phyloP scores from a whole-genome alignment of 331 rosid species.

The Phaseolus coccineus region DNA sequence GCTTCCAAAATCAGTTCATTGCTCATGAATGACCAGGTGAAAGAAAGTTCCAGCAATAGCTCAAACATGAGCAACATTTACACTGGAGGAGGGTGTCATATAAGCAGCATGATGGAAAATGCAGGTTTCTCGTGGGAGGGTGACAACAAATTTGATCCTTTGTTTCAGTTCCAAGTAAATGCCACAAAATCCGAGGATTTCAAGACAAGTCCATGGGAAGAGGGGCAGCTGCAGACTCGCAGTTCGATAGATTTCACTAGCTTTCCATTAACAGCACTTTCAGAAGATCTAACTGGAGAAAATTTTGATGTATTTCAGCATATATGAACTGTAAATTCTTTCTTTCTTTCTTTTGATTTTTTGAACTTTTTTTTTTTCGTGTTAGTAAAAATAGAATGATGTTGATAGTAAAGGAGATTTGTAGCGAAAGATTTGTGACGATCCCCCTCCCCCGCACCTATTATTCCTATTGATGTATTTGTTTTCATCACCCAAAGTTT shows the following conservation, averaged over 20 bases:
- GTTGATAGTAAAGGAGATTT: constrained; percentile 75
- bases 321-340: constrained; percentile 74
- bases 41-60: constrained; percentile 78
- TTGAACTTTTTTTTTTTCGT: constrained; percentile 43
- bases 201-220: constrained; percentile 69
- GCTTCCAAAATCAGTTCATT: constrained; percentile 61
- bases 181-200: constrained; percentile 71
- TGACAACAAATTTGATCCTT: constrained; percentile 70
- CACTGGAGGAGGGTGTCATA: constrained; percentile 52
- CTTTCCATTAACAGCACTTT: constrained; percentile 81
- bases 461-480: constrained; percentile 51
- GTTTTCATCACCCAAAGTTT: constrained; percentile 58
- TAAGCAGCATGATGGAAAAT: constrained; percentile 54
- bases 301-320: constrained; percentile 89
- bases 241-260: constrained; percentile 72
- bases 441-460: background rate
- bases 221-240: constrained; percentile 61
- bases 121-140: constrained; percentile 66
- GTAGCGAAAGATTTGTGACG: constrained; percentile 60
- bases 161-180: constrained; percentile 66
- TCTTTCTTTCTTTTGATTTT: constrained; percentile 16
- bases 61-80: constrained; percentile 68
- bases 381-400: constrained; percentile 52
- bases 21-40: constrained; percentile 62
- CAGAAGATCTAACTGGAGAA: constrained; percentile 74